Evolutionary conservation across 2,329 filamentous ascomycete species (phyloP), one percentile per base, ranked within the genome.

Genomic region (Ceratocystis eucalypticola): DNA sequence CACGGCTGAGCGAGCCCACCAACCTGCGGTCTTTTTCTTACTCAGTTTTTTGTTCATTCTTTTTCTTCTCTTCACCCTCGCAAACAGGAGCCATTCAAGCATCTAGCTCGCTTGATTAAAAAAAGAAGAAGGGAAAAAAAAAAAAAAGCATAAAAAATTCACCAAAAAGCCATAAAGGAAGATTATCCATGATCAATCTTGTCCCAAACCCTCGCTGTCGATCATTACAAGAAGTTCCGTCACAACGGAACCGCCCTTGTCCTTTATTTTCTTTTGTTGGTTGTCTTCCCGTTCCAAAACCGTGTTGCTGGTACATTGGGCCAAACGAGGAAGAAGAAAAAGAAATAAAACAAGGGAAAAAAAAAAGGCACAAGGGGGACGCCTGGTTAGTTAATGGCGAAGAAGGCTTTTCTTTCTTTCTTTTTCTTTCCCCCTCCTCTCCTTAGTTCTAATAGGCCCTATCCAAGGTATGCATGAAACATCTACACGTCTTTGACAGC

Each of bases 211-310:
- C 53, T 57, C 53, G 53, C 28, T n/a, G 53, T 22, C 53, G 53
- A 57, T 57, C 53, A 57, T 57, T 57, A n/a, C 25, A 57, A 57
- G 10, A 57, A 57, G 53, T 57, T 57, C 53, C 53, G 53, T 57
- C 17, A 37, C 28, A 37, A 57, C 33, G 53, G 53, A 57, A 57
- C 53, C 53, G 53, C 53, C 53, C 53, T 57, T 57, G 53, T 57
- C 28, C 28, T n/a, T 25, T 57, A 33, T 57, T 57, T 57, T 8
- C 25, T 57, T 57, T 57, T 57, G 53, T 17, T 57, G 28, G 25
- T 57, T 57, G 53, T 33, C 28, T 33, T 57, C 53, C 53, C 12
- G 12, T 57, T 33, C 53, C 53, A 30, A 57, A 57, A 33, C 53
- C 53, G 17, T 57, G 12, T 33, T 57, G n/a, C 28, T 57, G 53